Conservation (phyloP, 1,284 basidiomycete species). For the Ceratobasidium sp. region DNA sequence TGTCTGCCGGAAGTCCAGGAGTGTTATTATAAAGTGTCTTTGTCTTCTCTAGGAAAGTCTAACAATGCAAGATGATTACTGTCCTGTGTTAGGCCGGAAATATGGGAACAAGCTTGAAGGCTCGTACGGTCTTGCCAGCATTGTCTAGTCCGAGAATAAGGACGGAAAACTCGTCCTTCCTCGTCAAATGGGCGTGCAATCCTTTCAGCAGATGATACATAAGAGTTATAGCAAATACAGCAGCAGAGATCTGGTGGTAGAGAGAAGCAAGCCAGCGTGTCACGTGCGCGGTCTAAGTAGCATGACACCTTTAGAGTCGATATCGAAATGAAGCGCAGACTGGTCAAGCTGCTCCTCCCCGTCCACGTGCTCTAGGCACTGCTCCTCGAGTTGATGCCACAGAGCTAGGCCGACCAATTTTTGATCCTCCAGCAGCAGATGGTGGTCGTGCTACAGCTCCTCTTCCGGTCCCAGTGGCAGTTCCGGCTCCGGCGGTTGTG, state of each 20-base stretch:
- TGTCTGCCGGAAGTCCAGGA: conserved; percentile 83
- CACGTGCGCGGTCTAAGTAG: conserved; percentile 43
- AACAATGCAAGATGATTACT: conserved; percentile 32
- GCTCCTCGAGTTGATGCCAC: conserved; percentile 20
- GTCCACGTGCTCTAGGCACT: conserved; percentile 12
- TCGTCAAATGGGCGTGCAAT: conserved; percentile 85
- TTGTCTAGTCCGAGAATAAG: conserved; percentile 83
- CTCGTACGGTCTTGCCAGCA: conserved; percentile 86
- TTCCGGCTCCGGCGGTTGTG: background rate
- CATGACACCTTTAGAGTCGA: too few species aligned
- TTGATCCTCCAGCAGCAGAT: conserved; percentile 18
- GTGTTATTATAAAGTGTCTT: conserved; percentile 88
- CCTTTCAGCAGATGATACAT: conserved; percentile 95
- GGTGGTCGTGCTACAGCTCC: conserved; percentile 16
- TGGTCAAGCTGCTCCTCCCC: conserved; percentile 20
- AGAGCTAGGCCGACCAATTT: conserved; percentile 31
- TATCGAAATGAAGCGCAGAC: background rate
- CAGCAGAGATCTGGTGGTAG: background rate
- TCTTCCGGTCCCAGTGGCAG: conserved; percentile 1
- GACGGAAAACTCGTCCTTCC: conserved; percentile 92
- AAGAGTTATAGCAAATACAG: background rate
- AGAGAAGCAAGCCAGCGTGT: background rate
- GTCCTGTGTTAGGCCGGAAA: conserved; percentile 13
- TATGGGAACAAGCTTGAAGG: background rate
- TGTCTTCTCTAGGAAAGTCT: conserved; percentile 91